Evolutionary conservation across 2,329 filamentous ascomycete genomes (phyloP), one percentile per base, ranked within the genome.

Genomic region (Phialophora expanda): DNA sequence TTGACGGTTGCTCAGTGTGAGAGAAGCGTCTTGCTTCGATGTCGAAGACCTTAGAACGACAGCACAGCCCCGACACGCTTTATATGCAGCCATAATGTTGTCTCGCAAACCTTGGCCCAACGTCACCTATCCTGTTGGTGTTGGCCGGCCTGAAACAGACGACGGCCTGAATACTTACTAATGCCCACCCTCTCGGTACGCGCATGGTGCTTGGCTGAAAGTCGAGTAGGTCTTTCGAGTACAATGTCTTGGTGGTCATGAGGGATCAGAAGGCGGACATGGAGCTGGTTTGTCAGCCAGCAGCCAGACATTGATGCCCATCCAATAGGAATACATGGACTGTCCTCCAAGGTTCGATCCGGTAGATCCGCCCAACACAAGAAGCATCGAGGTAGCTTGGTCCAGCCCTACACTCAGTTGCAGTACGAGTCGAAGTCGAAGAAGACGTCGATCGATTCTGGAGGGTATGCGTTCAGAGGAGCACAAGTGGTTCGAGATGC

Each of bases 211-310:
- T n/a, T n/a, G 5, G 38, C 38, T 44, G 38, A n/a, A n/a, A n/a
- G 17, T 20, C 38, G 38, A n/a, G 14, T 44, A 8, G 2, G 17
- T 44, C 38, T 44, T 8, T 7, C 38, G 14, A 41, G 2, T 24
- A n/a, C n/a, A n/a, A n/a, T n/a, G n/a, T n/a, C n/a, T n/a, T n/a
- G n/a, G n/a, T n/a, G n/a, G n/a, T n/a, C n/a, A n/a, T 24, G 24
- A 24, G 24, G 24, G 24, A 24, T 24, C 24, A 3, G 24, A 24
- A 24, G 2, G 24, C 3, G 14, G 12, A 17, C 14, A 17, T 14
- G 38, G 20, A 51, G 48, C 4, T 17, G 48, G 8, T 53, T 53
- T 26, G 48, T 53, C 20, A 53, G 48, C 48, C 48, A 20, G 48
- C 48, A 28, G 22, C 48, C 20, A 2, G 22, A 24, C 26, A 12